These are phyloP conservation scores for Nowakowskiella sp. DNA, from an alignment of 192 early-diverging fungal species.

Conservation along the genomic window DNA sequence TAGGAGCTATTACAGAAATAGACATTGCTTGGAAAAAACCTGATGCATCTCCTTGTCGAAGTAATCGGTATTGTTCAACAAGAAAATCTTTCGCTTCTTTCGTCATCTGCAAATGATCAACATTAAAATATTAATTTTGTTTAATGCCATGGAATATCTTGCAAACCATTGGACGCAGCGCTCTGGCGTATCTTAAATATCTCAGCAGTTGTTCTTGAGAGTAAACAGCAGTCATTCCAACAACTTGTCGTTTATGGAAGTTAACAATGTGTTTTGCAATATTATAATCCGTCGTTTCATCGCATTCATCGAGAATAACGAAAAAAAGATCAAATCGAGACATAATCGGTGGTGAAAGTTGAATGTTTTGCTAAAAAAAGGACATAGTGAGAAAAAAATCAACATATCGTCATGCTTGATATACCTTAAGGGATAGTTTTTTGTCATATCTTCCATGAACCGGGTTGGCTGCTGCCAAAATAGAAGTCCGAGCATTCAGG, in stretches of 20 bases:
- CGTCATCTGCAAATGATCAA: slow-evolving; percentile 38
- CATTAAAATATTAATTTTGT: slow-evolving; percentile 3
- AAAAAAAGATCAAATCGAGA: slow-evolving; percentile 98
- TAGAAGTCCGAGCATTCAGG: slow-evolving; percentile 88
- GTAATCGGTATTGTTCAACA: slow-evolving; percentile 74
- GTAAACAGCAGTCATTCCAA: slow-evolving; percentile 66
- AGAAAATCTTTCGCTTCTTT: slow-evolving; percentile 68
- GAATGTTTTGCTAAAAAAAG: slow-evolving; percentile 76
- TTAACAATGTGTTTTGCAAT: slow-evolving; percentile 88
- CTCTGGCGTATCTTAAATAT: slow-evolving; percentile 84
- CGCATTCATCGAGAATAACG: slow-evolving; percentile 90
- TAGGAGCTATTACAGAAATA: not conserved
- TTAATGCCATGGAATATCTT: not conserved
- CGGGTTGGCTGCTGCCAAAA: slow-evolving; percentile 95
- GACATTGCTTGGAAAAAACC: slow-evolving; percentile 21
- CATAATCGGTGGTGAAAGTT: slow-evolving; percentile 95
- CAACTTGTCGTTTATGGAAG: slow-evolving; percentile 53
- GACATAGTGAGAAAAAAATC: not conserved
- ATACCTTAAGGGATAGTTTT: slow-evolving; percentile 79
- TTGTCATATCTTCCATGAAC: slow-evolving; percentile 92
- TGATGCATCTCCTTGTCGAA: slow-evolving; percentile 79
- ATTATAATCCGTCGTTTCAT: slow-evolving; percentile 77
- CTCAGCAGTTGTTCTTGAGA: slow-evolving; percentile 64
- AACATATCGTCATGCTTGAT: not conserved
- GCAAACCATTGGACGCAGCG: slow-evolving; percentile 69